Evolutionary conservation across 768 basidiomycete species (phyloP).

Genomic region (Agrocybe pediades): DNA sequence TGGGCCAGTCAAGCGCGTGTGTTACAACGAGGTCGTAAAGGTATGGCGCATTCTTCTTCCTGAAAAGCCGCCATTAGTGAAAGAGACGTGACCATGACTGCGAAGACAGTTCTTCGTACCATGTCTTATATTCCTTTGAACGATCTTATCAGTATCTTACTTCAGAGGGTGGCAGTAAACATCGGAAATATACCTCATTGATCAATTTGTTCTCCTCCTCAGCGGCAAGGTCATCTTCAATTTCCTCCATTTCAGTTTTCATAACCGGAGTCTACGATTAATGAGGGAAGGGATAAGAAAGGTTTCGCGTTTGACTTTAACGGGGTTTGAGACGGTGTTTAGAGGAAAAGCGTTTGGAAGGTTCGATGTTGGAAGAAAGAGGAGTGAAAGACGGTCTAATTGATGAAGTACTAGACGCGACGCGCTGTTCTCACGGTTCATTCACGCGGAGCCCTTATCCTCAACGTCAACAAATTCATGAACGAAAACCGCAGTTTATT

Average conservation of each 20-base stretch:
- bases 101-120: constrained; percentile 41
- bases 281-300: background rate
- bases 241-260: constrained; percentile 62
- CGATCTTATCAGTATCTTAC: background rate
- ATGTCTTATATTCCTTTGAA: constrained; percentile 80
- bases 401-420: constrained; percentile 29
- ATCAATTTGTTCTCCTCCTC: constrained; percentile 89
- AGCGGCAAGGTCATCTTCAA: constrained; percentile 78
- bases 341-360: background rate
- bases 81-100: background rate
- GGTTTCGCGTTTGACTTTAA: background rate
- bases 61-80: constrained; percentile 29
- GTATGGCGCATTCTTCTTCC: constrained; percentile 98
- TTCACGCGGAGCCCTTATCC: background rate
- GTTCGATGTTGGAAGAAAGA: background rate
- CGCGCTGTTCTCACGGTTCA: constrained; percentile 43
- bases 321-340: background rate
- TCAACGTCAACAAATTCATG: background rate
- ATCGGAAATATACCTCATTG: constrained; percentile 66
- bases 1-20: constrained; percentile 98
- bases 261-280: constrained; percentile 22
- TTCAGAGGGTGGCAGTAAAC: constrained; percentile 9
- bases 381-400: background rate
- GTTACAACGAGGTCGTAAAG: constrained; percentile 97
- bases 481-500: background rate